Conservation (phyloP, 2,329 filamentous ascomycete species). For the Penicillium polonicum region DNA sequence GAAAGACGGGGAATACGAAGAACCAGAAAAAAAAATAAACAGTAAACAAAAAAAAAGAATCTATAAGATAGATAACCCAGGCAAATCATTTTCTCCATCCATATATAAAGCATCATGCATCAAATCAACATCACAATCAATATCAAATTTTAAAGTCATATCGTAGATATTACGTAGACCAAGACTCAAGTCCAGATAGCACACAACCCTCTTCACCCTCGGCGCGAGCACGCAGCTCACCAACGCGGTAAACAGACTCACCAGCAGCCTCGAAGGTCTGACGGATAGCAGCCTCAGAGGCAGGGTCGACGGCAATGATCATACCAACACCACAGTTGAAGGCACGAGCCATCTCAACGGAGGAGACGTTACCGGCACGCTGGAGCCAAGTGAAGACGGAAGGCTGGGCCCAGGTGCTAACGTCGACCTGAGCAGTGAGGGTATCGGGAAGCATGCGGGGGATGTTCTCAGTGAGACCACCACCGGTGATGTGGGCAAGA, state of each 20-base stretch:
- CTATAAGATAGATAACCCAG: conserved; percentile 9
- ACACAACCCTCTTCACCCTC: conserved; percentile 59
- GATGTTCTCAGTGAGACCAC: conserved; percentile 89
- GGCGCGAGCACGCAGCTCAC: conserved; percentile 62
- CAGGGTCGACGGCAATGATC: conserved; percentile 72
- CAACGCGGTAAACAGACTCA: conserved; percentile 76
- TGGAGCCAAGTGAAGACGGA: conserved; percentile 87
- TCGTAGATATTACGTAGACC: conserved; percentile 30
- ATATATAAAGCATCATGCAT: conserved; percentile 11
- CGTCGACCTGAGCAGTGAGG: conserved; percentile 79
- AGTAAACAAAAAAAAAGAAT: conserved; percentile 6
- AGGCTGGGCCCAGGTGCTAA: conserved; percentile 70
- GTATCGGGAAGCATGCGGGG: conserved; percentile 83
- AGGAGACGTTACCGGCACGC: conserved; percentile 64
- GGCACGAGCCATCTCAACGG: conserved; percentile 80
- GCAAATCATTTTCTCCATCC: conserved; percentile 9
- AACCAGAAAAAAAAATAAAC: conserved; percentile 10
- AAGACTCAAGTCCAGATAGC: conserved; percentile 58
- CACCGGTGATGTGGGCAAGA: conserved; percentile 94
- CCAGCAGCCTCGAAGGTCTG: conserved; percentile 63
- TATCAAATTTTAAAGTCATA: conserved; percentile 5
- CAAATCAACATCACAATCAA: conserved; percentile 8
- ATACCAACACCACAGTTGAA: conserved; percentile 97
- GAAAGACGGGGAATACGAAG: conserved; percentile 3
- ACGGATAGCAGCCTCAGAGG: conserved; percentile 22